These are phyloP conservation scores for Cichorium intybus DNA, from an alignment of 140 eudicot genomes.

Conservation along the genomic window DNA sequence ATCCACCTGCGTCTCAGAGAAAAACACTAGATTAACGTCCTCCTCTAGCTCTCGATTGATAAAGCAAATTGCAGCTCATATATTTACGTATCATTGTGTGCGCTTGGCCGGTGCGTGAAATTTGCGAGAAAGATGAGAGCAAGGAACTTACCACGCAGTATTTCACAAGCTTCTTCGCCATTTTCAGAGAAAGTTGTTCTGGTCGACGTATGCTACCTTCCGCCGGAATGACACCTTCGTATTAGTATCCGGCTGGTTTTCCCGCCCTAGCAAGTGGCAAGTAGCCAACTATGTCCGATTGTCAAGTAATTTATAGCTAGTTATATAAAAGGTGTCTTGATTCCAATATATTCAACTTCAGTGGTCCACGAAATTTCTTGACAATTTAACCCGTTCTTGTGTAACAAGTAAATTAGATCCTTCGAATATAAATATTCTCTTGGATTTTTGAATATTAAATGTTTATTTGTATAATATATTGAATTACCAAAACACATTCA, in stretches of 20 bases:
- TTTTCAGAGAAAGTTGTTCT: conserved; percentile 8
- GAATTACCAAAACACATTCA: background rate
- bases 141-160: conserved; percentile 54
- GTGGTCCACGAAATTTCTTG: background rate
- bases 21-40: background rate
- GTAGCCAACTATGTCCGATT: background rate
- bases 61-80: conserved; percentile 7
- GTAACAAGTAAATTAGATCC: background rate
- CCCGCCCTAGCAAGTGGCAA: background rate
- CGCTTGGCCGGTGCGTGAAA: conserved; percentile 2
- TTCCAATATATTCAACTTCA: background rate
- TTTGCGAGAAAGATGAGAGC: background rate
- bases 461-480: too few species aligned
- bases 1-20: conserved; percentile 51
- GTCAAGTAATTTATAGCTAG: background rate
- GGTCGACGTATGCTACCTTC: background rate
- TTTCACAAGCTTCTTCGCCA: conserved; percentile 62
- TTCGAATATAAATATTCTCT: too few species aligned
- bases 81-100: background rate
- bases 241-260: background rate
- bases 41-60: background rate
- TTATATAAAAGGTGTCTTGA: background rate
- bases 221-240: conserved; percentile 9
- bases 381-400: background rate
- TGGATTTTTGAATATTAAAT: background rate